Evolutionary conservation across 305 asterid species (phyloP), one percentile per base, ranked within the genome.

Genomic region (Fraxinus floribunda): DNA sequence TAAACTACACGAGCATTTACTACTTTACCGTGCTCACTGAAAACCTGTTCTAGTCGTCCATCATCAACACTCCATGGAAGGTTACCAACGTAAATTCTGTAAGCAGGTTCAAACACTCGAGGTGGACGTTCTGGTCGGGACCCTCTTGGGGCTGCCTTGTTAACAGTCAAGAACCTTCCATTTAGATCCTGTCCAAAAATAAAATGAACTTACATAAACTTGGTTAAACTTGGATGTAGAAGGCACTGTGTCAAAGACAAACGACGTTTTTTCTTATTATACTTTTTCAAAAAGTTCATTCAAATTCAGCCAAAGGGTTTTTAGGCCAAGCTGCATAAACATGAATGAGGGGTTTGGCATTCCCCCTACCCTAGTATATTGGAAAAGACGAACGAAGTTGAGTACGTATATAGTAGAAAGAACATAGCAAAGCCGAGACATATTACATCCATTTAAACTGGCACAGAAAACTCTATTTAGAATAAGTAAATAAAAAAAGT

Each of bases 71-170:
- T 89, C 98, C 99, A 96, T 1, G 98, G 92, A 80, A 96, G 83
- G 93, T 92, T 96, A 76, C 99, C 98, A 4, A 92, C 98, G 44
- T 94, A 96, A 79, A 93, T 88, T 86, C 92, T 90, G 86, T 24
- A 85, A 81, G 87, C 46, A 80, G 93, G 84, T 79, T 91, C 91
- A 83, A 38, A 86, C 74, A 72, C 89, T 64, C 91, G 90, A 77
- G 93, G 91, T 29, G 91, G 36, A 24, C 95, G 94, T 75, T 91
- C 97, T 15, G 98, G 92, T 9, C 86, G 86, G 70, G 94, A 73
- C 86, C 98, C 99, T 88, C 86, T 91, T 44, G 93, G 97, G 46
- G 95, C 89, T 34, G 98, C 98, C 86, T 88, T 95, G 89, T 90
- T 95, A 16, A 96, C 99, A 13, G 90, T 89, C 85, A 96, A 88